Percentiles rank a stretch among this genome's conserved stretches.
Evolutionary conservation across 176 grass and related monocot genomes (phyloP).

Genomic region (Hyparrhenia diplandra): DNA sequence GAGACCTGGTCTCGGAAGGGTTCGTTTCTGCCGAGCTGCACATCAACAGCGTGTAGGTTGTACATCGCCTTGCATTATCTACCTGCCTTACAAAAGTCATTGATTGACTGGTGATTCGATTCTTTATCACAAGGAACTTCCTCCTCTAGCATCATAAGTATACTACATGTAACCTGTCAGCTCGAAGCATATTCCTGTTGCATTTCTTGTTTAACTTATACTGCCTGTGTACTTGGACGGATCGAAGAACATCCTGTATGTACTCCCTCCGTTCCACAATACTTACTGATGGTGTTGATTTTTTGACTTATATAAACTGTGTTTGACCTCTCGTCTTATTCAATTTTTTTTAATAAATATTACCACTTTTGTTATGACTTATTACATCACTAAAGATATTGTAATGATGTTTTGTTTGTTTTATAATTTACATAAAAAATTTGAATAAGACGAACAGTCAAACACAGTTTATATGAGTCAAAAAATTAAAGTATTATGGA

Average conservation of each 20-base stretch:
- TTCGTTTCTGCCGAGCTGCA: constrained; percentile 6
- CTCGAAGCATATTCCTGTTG: constrained; percentile 5
- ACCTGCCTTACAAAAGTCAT: not conserved
- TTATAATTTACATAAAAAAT: no score
- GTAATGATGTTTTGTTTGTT: no score
- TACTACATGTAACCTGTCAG: constrained; percentile 18
- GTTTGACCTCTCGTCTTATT: no score
- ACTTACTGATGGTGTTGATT: no score
- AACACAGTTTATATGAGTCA: no score
- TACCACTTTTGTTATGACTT: no score
- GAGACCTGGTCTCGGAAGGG: not conserved
- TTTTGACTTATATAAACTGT: no score
- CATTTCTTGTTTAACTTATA: constrained; percentile 21
- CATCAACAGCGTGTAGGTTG: not conserved
- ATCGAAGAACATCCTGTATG: constrained; percentile 13
- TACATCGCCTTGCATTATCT: constrained; percentile 2
- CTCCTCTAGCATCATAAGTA: not conserved
- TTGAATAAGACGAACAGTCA: no score
- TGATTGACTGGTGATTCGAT: constrained; percentile 5
- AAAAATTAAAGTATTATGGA: no score
- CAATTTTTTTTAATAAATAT: no score
- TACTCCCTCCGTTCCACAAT: no score
- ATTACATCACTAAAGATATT: no score
- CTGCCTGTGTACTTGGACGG: constrained; percentile 12
- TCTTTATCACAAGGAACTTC: constrained; percentile 10